These are phyloP conservation scores for Bipolaris cookei DNA, from an alignment of 2,329 filamentous ascomycete genomes.

Conservation along the genomic window DNA sequence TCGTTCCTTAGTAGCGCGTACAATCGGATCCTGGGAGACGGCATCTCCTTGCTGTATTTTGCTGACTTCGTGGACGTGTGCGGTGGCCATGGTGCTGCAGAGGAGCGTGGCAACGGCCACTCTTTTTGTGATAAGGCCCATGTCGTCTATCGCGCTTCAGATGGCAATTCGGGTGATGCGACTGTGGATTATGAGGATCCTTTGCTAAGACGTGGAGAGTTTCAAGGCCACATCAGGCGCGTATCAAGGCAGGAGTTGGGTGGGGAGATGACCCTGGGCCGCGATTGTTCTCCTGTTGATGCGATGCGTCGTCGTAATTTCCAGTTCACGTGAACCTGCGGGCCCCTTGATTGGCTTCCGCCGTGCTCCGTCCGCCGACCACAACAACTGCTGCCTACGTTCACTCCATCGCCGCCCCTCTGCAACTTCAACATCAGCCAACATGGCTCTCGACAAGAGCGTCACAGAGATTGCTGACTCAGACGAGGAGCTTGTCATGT, in stretches of 20 bases:
- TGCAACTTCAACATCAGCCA: constrained; percentile 4
- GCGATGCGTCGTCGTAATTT: constrained; percentile 24
- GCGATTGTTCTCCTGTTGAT: constrained; percentile 24
- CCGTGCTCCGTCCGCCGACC: constrained; percentile 11
- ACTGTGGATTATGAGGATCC: constrained; percentile 10
- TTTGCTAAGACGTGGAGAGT: constrained; percentile 29
- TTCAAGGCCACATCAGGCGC: constrained; percentile 17
- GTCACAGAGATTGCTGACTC: constrained; percentile 42
- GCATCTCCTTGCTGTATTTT: constrained; percentile 49
- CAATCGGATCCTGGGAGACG: constrained; percentile 47
- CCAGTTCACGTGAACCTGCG: constrained; percentile 34
- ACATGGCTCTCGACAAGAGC: constrained; percentile 32
- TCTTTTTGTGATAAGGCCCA: constrained; percentile 18
- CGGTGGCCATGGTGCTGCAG: constrained; percentile 33
- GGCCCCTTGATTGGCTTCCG: constrained; percentile 29
- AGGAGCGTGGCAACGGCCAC: constrained; percentile 32
- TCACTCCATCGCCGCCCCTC: not conserved
- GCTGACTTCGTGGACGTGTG: constrained; percentile 52
- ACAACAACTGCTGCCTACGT: constrained; percentile 14
- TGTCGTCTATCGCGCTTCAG: constrained; percentile 16
- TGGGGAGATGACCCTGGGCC: not conserved
- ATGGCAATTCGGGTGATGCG: constrained; percentile 2
- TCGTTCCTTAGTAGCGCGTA: constrained; percentile 20
- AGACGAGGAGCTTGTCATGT: constrained; percentile 43
- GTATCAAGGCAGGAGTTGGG: constrained; percentile 4